These are phyloP conservation scores for Xylaria sp. DNA, from an alignment of 2,329 filamentous ascomycete genomes.

Conservation along the genomic window DNA sequence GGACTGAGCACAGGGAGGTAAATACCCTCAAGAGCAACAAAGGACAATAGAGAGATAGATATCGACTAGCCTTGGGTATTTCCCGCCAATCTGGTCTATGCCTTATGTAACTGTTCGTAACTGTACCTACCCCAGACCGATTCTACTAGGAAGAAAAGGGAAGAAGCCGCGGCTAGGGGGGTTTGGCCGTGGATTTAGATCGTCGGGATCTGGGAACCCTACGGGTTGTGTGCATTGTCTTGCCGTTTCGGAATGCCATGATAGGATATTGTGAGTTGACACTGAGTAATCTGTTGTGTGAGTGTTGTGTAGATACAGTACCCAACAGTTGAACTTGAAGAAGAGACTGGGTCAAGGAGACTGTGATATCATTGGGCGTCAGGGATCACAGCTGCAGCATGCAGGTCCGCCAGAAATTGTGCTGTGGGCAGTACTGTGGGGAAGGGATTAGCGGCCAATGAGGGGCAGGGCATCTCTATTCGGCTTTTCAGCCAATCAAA, in stretches of 20 bases:
- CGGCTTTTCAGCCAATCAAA: conserved; percentile 14
- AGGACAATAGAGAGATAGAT: background rate
- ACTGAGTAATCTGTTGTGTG: conserved; percentile 28
- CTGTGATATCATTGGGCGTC: conserved; percentile 40
- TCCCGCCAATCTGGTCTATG: conserved; percentile 18
- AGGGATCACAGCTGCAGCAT: conserved; percentile 15
- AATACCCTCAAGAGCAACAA: conserved; percentile 2
- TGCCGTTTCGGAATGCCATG: conserved; percentile 17
- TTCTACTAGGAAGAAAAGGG: background rate
- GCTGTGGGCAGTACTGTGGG: conserved; percentile 7
- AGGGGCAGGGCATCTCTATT: background rate
- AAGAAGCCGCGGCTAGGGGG: conserved; percentile 28
- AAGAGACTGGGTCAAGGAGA: conserved; percentile 14
- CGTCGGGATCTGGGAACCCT: conserved; percentile 2
- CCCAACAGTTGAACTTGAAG: conserved; percentile 46
- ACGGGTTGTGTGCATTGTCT: conserved; percentile 5
- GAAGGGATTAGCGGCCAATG: background rate
- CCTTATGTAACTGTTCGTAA: background rate
- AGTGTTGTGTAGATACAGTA: conserved; percentile 25
- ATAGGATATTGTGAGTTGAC: conserved; percentile 1
- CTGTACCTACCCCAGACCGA: background rate
- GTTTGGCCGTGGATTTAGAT: background rate
- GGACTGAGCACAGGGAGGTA: conserved; percentile 11
- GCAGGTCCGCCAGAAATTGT: conserved; percentile 30
- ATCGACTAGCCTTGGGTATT: background rate